Conservation (phyloP, 1,284 basidiomycete genomes). For the Ceratobasidium sp. region DNA sequence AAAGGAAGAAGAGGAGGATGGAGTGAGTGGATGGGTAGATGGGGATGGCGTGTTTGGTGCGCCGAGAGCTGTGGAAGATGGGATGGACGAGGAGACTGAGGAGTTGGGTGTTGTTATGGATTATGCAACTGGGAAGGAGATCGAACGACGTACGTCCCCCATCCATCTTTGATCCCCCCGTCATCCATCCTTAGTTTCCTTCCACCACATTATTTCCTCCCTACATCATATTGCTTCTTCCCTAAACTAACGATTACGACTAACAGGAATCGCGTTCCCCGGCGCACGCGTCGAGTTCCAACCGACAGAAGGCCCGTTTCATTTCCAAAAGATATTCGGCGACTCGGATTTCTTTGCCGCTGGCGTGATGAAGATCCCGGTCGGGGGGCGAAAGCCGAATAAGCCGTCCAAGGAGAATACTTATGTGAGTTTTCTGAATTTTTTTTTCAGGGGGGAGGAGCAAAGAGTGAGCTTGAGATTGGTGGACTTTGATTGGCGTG, state of each 20-base stretch:
- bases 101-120: conserved; percentile 79
- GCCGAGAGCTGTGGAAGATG: conserved; percentile 72
- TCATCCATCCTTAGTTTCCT: no score
- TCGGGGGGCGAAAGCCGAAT: conserved; percentile 82
- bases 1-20: conserved; percentile 59
- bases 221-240: no score
- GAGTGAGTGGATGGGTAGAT: conserved; percentile 52
- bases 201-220: no score
- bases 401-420: conserved; percentile 95
- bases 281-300: conserved; percentile 60
- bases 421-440: conserved; percentile 76
- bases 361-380: conserved; percentile 87
- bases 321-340: conserved; percentile 94
- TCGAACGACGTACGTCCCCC: conserved; percentile 77
- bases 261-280: conserved; percentile 63
- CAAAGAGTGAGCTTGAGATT: no score
- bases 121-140: conserved; percentile 72
- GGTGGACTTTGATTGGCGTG: no score
- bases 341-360: conserved; percentile 93
- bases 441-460: no score
- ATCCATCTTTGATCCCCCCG: no score
- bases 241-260: neutral
- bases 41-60: conserved; percentile 47
- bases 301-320: conserved; percentile 76
- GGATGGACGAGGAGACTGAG: conserved; percentile 88